Evolutionary conservation across 805 yeast species (phyloP).

Genomic region (Cyberlindnera mississippiensis): DNA sequence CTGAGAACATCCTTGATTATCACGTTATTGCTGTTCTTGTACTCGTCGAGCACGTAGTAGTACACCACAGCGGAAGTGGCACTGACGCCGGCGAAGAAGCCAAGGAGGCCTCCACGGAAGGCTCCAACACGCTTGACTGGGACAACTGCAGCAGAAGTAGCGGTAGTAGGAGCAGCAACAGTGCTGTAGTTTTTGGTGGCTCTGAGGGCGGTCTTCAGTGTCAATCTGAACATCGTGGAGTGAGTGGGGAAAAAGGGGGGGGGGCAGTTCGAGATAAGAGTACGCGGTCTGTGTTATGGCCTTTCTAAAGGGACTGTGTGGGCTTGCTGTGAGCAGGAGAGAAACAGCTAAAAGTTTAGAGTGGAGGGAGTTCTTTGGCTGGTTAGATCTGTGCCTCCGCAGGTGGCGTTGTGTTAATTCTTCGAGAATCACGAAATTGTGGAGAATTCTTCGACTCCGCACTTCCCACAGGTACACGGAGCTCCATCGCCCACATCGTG

Average conservation of each 20-base stretch:
- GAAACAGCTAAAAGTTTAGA: too few relatives aligned
- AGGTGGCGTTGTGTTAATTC: too few relatives aligned
- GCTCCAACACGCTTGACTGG: slow-evolving; percentile 34
- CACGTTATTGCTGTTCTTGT: slow-evolving; percentile 66
- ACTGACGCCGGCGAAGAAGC: slow-evolving; percentile 75
- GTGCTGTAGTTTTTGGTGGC: slow-evolving; percentile 10
- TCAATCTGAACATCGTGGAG: slow-evolving; percentile 7
- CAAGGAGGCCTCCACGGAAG: slow-evolving; percentile 53
- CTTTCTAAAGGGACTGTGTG: slow-evolving; percentile 3
- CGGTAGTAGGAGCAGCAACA: slow-evolving; percentile 6
- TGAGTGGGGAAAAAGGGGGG: neutral
- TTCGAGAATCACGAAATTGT: too few relatives aligned
- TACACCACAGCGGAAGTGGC: slow-evolving; percentile 73
- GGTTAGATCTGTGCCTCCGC: too few relatives aligned
- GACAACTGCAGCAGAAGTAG: slow-evolving; percentile 4
- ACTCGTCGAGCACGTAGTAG: slow-evolving; percentile 74
- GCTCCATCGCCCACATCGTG: too few relatives aligned
- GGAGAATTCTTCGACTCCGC: too few relatives aligned
- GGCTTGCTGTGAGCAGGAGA: too few relatives aligned
- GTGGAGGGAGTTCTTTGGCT: too few relatives aligned
- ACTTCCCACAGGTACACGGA: too few relatives aligned
- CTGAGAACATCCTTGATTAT: slow-evolving; percentile 71
- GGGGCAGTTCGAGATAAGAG: neutral
- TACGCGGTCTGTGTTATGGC: neutral
- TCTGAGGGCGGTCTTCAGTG: neutral